phyloP scores from a whole-genome alignment of 768 basidiomycete species.

The Amanita brunnescens region DNA sequence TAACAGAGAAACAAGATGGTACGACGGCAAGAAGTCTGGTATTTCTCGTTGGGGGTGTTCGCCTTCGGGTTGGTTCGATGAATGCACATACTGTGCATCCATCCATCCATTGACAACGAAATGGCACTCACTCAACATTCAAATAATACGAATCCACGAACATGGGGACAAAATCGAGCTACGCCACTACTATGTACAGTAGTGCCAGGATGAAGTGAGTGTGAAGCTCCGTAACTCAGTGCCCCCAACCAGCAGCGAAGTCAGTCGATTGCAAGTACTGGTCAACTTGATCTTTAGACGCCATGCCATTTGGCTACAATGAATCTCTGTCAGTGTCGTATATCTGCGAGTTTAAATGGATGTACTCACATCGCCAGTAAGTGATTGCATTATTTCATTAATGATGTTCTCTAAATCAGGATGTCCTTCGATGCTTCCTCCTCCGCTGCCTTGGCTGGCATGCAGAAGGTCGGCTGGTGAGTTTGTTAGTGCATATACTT shows the following conservation, averaged over 20 bases:
- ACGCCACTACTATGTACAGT: no score
- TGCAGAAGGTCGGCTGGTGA: background rate
- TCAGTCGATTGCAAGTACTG: background rate
- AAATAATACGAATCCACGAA: no score
- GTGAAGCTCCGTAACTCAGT: background rate
- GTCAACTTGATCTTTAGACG: background rate
- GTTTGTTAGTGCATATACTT: background rate
- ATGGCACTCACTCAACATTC: no score
- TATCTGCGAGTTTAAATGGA: background rate
- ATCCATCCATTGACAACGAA: no score
- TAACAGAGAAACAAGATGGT: no score
- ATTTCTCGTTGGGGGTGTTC: no score
- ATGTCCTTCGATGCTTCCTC: background rate
- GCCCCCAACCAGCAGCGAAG: background rate
- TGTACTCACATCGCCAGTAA: background rate
- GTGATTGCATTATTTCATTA: background rate
- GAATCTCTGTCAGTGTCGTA: background rate
- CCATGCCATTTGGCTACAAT: background rate
- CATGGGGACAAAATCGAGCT: no score
- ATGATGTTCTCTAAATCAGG: background rate
- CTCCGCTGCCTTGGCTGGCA: background rate
- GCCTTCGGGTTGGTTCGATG: no score
- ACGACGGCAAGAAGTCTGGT: no score
- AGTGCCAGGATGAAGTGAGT: background rate
- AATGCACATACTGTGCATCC: no score